Percentiles rank a stretch among this genome's conserved stretches.
Conservation (phyloP, 306 rosid species). For the Dryas octopetala region DNA sequence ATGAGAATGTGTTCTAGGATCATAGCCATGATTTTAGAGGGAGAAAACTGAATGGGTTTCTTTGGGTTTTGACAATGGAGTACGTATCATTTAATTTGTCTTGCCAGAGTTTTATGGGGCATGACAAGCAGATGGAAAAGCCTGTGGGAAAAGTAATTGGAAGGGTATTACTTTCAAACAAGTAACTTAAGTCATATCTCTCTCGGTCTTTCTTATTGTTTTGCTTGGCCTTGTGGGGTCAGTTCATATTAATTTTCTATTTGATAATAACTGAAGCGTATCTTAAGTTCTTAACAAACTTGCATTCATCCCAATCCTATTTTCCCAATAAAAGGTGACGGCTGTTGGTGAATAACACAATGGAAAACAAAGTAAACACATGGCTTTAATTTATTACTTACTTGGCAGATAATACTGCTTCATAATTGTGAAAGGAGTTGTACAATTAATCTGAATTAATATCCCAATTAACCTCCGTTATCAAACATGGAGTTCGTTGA, state of each 20-base stretch:
- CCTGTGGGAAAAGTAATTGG: background rate
- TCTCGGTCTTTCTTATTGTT: no score
- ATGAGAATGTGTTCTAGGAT: background rate
- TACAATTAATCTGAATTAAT: no score
- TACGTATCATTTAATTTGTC: no score
- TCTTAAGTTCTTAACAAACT: background rate
- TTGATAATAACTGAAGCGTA: background rate
- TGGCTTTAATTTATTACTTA: no score
- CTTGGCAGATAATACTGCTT: no score
- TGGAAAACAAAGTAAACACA: no score
- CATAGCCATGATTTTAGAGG: background rate
- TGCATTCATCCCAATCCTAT: background rate
- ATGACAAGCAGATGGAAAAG: background rate
- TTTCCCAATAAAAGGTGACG: background rate
- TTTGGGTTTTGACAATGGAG: no score
- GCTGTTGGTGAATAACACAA: background rate
- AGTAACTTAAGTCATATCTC: no score
- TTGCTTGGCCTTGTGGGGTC: no score
- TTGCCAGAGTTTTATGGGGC: background rate
- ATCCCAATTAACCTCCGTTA: no score
- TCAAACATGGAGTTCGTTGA: no score
- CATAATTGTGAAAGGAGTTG: no score
- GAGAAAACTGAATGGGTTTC: background rate
- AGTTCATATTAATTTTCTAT: background rate
- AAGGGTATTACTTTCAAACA: background rate